A percentile compares a stretch with the other conserved stretches of the same genome.
phyloP scores from a whole-genome alignment of 2,329 filamentous ascomycete species.

The Fusarium coicis region DNA sequence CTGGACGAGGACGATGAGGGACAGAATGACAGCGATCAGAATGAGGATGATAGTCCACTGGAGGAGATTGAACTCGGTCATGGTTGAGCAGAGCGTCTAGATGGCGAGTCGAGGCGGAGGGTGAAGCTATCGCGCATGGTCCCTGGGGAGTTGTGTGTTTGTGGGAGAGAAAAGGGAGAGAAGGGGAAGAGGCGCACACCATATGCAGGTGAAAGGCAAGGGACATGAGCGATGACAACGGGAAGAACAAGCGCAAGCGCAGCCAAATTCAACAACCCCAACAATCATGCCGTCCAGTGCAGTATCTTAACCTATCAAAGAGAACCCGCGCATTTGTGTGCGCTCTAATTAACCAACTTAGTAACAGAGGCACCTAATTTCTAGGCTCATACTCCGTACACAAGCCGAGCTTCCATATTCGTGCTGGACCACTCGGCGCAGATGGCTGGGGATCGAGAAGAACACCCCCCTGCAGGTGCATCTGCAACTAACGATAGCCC shows the following conservation, averaged over 20 bases:
- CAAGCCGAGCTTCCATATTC: slow-evolving; percentile 39
- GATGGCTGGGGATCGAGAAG: slow-evolving; percentile 41
- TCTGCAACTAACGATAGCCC: slow-evolving; percentile 40
- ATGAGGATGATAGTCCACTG: slow-evolving; percentile 69
- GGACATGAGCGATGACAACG: slow-evolving; percentile 37
- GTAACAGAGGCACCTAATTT: slow-evolving; percentile 12
- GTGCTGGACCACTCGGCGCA: slow-evolving; percentile 39
- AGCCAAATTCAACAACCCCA: slow-evolving; percentile 31
- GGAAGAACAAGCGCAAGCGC: slow-evolving; percentile 32
- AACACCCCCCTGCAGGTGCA: slow-evolving; percentile 34
- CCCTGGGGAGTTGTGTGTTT: slow-evolving; percentile 26
- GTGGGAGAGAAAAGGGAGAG: slow-evolving; percentile 29
- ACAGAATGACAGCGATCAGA: slow-evolving; percentile 67
- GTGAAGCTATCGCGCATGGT: slow-evolving; percentile 46
- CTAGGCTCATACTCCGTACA: slow-evolving; percentile 18
- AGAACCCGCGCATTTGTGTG: slow-evolving; percentile 31
- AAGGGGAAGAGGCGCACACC: slow-evolving; percentile 37
- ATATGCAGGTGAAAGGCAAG: slow-evolving; percentile 22
- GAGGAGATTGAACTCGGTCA: slow-evolving; percentile 62
- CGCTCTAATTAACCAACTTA: slow-evolving; percentile 10
- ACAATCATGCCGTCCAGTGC: not conserved
- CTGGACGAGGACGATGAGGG: slow-evolving; percentile 64
- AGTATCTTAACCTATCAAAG: not conserved
- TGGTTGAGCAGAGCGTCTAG: slow-evolving; percentile 51
- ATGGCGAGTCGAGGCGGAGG: slow-evolving; percentile 41